Conservation (phyloP, 176 grass and related monocot genomes). For the Phragmites australis region DNA sequence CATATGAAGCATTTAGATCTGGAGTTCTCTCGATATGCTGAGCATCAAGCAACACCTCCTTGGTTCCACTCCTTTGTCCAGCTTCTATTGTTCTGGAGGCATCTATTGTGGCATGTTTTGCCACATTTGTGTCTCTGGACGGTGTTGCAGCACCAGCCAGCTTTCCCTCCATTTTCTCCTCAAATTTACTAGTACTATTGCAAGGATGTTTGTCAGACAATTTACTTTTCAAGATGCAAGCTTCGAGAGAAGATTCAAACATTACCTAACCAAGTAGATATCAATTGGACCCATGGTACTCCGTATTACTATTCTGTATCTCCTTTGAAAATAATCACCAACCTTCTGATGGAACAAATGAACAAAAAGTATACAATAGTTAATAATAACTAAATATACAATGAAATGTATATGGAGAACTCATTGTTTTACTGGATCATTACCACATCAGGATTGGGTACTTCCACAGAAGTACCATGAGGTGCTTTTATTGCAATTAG, state of each 20-base stretch:
- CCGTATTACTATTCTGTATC: constrained; percentile 85
- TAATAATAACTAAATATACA: constrained; percentile 17
- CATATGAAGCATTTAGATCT: constrained; percentile 57
- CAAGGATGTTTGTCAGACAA: constrained; percentile 25
- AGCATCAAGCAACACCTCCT: constrained; percentile 38
- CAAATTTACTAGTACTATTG: constrained; percentile 64
- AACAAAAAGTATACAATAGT: constrained; percentile 14
- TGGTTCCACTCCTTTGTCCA: constrained; percentile 42
- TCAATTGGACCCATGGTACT: constrained; percentile 91
- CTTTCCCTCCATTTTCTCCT: constrained; percentile 70
- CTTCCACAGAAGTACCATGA: constrained; percentile 85
- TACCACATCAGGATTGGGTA: constrained; percentile 87
- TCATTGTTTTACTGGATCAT: constrained; percentile 29
- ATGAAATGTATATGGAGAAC: not conserved
- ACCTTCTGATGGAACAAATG: constrained; percentile 53
- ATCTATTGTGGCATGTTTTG: constrained; percentile 31
- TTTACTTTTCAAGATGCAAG: constrained; percentile 3
- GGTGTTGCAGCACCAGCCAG: constrained; percentile 46
- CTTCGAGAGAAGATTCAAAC: constrained; percentile 3
- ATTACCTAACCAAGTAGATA: constrained; percentile 95
- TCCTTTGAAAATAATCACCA: constrained; percentile 69
- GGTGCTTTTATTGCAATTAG: constrained; percentile 95
- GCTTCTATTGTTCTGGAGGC: constrained; percentile 29
- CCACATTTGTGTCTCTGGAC: constrained; percentile 29
- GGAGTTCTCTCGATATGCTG: constrained; percentile 41